Percentiles rank a stretch among this genome's conserved stretches.
These are phyloP conservation scores for Cladorrhinum samala DNA, from an alignment of 495 filamentous ascomycete genomes.

Conservation along the genomic window DNA sequence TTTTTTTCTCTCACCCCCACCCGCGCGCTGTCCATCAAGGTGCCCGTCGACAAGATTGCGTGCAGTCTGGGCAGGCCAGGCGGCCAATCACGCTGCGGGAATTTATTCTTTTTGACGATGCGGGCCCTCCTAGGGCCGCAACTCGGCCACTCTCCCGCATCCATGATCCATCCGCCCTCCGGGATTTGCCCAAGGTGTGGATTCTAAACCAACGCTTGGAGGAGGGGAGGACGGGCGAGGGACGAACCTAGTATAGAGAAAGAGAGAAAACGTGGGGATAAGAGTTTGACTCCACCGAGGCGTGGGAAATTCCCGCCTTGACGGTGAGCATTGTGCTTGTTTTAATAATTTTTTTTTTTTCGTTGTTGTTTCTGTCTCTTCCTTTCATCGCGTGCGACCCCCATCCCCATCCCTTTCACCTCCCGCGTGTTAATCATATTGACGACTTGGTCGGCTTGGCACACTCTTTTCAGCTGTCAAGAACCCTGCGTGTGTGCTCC, in stretches of 20 bases:
- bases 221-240: no score
- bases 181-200: not conserved
- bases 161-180: not conserved
- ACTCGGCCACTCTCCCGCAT: conserved; percentile 3
- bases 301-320: not conserved
- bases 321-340: not conserved
- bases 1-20: not conserved
- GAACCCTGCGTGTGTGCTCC: not conserved
- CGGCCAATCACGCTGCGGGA: conserved; percentile 10
- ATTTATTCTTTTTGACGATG: conserved; percentile 9
- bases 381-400: not conserved
- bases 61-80: conserved; percentile 2
- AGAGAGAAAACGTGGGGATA: no score
- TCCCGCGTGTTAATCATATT: not conserved
- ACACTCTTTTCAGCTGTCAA: not conserved
- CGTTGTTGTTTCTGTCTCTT: conserved; percentile 1
- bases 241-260: no score
- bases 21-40: conserved; percentile 12
- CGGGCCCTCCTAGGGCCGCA: not conserved
- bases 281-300: not conserved
- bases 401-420: not conserved
- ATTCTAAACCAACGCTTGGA: not conserved
- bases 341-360: conserved; percentile 3
- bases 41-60: conserved; percentile 12
- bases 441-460: conserved; percentile 1